A percentile compares a stretch with the other conserved stretches of the same genome.
Evolutionary conservation across 257 asterid genomes (phyloP).

Genomic region (Solanum bukasovii): DNA sequence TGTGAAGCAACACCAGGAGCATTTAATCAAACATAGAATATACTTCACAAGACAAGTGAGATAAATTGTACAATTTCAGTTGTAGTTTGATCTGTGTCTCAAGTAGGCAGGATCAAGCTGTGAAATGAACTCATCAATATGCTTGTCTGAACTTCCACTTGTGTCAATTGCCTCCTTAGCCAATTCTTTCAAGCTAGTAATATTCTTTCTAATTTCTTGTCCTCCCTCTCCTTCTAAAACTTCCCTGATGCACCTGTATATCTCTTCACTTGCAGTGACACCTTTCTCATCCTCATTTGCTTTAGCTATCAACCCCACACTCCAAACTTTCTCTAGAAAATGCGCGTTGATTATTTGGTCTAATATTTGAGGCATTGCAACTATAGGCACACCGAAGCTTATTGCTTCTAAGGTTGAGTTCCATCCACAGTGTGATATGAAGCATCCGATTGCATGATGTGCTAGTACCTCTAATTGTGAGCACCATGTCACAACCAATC

Average conservation of each 20-base stretch:
- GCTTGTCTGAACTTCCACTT: constrained; percentile 40
- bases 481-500: constrained; percentile 42
- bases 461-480: constrained; percentile 41
- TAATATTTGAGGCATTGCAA: constrained; percentile 47
- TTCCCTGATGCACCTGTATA: constrained; percentile 19
- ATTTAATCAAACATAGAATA: not conserved
- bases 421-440: constrained; percentile 56
- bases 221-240: constrained; percentile 27
- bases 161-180: constrained; percentile 34
- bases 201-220: constrained; percentile 20
- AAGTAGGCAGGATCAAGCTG: constrained; percentile 4
- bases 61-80: not conserved
- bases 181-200: constrained; percentile 19
- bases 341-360: constrained; percentile 49
- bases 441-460: constrained; percentile 37
- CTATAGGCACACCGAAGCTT: constrained; percentile 38
- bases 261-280: constrained; percentile 20
- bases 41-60: not conserved
- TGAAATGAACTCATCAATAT: constrained; percentile 28
- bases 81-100: not conserved
- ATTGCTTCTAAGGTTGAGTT: constrained; percentile 44
- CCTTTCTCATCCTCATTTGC: constrained; percentile 15
- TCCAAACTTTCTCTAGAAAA: constrained; percentile 42
- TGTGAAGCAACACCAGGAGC: not conserved
- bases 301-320: constrained; percentile 24